Percentiles rank a stretch among this genome's conserved stretches.
Evolutionary conservation across 1,139 yeast species (phyloP).

Genomic region (Meyerozyma athensensis): DNA sequence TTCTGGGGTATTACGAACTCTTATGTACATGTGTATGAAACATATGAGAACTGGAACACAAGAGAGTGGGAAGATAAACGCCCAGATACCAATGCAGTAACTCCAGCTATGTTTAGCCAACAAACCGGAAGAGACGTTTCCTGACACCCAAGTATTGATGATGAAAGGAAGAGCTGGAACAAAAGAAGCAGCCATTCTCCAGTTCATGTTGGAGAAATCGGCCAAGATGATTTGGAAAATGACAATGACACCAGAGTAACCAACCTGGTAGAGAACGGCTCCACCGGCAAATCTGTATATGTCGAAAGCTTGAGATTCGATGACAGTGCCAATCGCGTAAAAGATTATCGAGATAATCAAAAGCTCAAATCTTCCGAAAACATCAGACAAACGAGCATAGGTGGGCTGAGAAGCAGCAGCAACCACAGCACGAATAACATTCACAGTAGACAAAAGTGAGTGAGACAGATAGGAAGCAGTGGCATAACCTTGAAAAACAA

Average conservation of each 20-base stretch:
- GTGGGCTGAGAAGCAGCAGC: constrained; percentile 22
- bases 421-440: constrained; percentile 18
- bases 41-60: constrained; percentile 54
- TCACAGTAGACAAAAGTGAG: constrained; percentile 18
- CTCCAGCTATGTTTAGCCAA: constrained; percentile 40
- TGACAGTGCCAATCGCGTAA: constrained; percentile 20
- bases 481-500: constrained; percentile 35
- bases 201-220: constrained; percentile 19
- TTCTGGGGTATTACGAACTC: constrained; percentile 50
- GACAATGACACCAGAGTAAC: constrained; percentile 18
- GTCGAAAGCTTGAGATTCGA: constrained; percentile 20
- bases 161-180: constrained; percentile 20
- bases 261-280: constrained; percentile 20
- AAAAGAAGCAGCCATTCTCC: constrained; percentile 19
- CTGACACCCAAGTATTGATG: constrained; percentile 22
- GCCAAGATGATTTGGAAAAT: constrained; percentile 17
- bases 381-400: constrained; percentile 19
- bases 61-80: constrained; percentile 64
- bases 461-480: constrained; percentile 15
- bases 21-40: constrained; percentile 49
- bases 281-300: constrained; percentile 21
- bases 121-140: constrained; percentile 13
- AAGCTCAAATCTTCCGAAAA: constrained; percentile 19
- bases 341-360: constrained; percentile 16
- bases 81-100: constrained; percentile 79